phyloP scores from a whole-genome alignment of 2,329 filamentous ascomycete genomes.

The Colletotrichum gloeosporioides region DNA sequence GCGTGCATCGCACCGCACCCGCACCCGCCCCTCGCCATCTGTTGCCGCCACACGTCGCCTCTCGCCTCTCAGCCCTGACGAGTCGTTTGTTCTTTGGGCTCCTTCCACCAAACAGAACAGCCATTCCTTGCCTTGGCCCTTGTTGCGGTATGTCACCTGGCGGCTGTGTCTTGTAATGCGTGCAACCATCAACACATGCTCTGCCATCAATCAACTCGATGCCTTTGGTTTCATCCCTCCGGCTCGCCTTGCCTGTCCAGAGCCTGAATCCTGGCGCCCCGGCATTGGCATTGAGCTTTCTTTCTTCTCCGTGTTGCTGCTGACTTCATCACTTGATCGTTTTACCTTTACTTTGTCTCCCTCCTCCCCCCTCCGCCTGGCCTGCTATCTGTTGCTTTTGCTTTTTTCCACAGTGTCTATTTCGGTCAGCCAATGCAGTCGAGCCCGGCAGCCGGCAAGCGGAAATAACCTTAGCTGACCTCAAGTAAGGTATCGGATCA shows the following conservation, averaged over 20 bases:
- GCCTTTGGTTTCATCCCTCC: neutral
- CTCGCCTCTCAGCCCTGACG: neutral
- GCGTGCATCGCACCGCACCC: neutral
- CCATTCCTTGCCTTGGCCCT: neutral
- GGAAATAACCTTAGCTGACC: slow-evolving; percentile 9
- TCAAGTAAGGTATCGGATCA: slow-evolving; percentile 1
- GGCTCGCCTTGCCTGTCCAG: neutral
- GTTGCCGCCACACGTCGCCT: neutral
- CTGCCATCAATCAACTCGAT: neutral
- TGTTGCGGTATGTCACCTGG: slow-evolving; percentile 1
- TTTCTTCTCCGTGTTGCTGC: neutral
- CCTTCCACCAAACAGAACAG: neutral
- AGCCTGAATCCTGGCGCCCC: neutral
- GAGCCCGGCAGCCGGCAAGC: slow-evolving; percentile 11
- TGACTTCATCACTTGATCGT: neutral
- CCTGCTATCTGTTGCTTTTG: neutral
- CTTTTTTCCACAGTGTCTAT: slow-evolving; percentile 1
- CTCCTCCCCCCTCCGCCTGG: neutral
- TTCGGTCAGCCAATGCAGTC: neutral
- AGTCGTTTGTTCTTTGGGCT: neutral
- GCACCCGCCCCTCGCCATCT: neutral
- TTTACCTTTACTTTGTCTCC: neutral
- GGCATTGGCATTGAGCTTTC: neutral
- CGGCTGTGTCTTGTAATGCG: slow-evolving; percentile 10
- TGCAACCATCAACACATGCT: neutral